Evolutionary conservation across 176 grass and related monocot genomes (phyloP).

Genomic region (Avena insularis): DNA sequence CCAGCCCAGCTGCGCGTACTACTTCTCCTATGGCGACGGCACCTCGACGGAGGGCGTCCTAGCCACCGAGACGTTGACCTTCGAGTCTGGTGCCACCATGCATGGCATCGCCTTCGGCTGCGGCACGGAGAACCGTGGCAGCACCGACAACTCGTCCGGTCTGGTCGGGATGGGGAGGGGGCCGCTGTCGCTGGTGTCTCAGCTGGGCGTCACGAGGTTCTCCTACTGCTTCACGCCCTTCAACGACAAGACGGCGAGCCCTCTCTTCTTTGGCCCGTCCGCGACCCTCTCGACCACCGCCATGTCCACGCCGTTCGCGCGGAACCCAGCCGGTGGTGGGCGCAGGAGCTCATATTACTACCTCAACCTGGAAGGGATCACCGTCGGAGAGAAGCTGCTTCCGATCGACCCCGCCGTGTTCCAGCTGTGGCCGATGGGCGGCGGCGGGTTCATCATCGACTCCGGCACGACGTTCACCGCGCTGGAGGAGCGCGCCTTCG

Average conservation of each 20-base stretch:
- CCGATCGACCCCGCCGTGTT: slow-evolving; percentile 52
- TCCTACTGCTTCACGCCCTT: slow-evolving; percentile 58
- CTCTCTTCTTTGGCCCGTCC: slow-evolving; percentile 32
- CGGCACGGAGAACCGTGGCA: slow-evolving; percentile 50
- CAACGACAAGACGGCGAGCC: slow-evolving; percentile 36
- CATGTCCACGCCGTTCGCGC: slow-evolving; percentile 37
- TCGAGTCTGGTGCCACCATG: slow-evolving; percentile 4
- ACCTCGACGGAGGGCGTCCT: slow-evolving; percentile 47
- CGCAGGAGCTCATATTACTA: slow-evolving; percentile 49
- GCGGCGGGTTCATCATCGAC: slow-evolving; percentile 56
- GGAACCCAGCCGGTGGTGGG: neutral
- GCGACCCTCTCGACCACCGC: slow-evolving; percentile 19
- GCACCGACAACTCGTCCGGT: slow-evolving; percentile 47
- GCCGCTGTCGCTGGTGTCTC: slow-evolving; percentile 42
- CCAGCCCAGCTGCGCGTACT: slow-evolving; percentile 33
- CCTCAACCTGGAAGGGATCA: slow-evolving; percentile 54
- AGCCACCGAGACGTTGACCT: slow-evolving; percentile 36
- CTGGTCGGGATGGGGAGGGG: slow-evolving; percentile 52
- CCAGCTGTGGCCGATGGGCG: slow-evolving; percentile 40
- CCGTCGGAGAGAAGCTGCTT: slow-evolving; percentile 37
- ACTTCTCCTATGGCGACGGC: slow-evolving; percentile 47
- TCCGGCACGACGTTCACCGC: slow-evolving; percentile 57
- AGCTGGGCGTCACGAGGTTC: slow-evolving; percentile 45
- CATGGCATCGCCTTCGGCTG: slow-evolving; percentile 46
- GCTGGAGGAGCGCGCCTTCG: slow-evolving; percentile 51